A percentile compares a stretch with the other conserved stretches of the same genome.
These are phyloP conservation scores for Auriscalpium orientale DNA, from an alignment of 768 basidiomycete genomes.

Conservation along the genomic window DNA sequence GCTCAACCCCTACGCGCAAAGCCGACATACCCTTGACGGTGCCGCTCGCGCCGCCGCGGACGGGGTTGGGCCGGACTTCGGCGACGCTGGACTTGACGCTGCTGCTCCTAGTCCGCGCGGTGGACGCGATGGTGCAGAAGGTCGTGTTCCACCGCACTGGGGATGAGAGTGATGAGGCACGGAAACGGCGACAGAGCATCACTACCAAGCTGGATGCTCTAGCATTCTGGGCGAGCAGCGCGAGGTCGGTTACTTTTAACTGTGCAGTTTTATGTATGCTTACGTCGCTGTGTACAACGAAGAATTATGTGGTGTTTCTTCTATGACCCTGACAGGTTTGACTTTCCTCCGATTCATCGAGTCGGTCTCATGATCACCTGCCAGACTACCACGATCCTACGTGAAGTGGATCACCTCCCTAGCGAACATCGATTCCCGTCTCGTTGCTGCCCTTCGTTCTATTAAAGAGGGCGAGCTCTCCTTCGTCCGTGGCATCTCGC, in stretches of 20 bases:
- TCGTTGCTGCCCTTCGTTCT: constrained; percentile 46
- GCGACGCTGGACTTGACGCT: constrained; percentile 65
- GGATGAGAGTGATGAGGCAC: constrained; percentile 22
- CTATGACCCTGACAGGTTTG: constrained; percentile 63
- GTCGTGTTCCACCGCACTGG: constrained; percentile 30
- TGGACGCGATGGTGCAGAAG: constrained; percentile 53
- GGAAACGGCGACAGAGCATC: constrained; percentile 25
- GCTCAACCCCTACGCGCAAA: constrained; percentile 23
- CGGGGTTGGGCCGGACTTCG: constrained; percentile 24
- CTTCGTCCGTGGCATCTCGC: constrained; percentile 39
- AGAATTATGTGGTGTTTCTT: constrained; percentile 91
- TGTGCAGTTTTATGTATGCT: no score
- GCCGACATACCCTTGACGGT: constrained; percentile 19
- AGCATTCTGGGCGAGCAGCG: constrained; percentile 71
- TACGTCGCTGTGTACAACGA: background rate
- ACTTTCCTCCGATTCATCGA: background rate
- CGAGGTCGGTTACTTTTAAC: constrained; percentile 42
- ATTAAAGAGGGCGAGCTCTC: constrained; percentile 53
- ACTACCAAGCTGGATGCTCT: constrained; percentile 55
- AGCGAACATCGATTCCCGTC: constrained; percentile 56
- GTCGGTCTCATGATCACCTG: background rate
- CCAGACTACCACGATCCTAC: constrained; percentile 55
- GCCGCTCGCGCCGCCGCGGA: constrained; percentile 5
- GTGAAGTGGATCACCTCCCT: constrained; percentile 73
- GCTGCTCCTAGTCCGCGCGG: constrained; percentile 58